Evolutionary conservation across 2,329 filamentous ascomycete species (phyloP).

Genomic region (Fusarium vanettenii): DNA sequence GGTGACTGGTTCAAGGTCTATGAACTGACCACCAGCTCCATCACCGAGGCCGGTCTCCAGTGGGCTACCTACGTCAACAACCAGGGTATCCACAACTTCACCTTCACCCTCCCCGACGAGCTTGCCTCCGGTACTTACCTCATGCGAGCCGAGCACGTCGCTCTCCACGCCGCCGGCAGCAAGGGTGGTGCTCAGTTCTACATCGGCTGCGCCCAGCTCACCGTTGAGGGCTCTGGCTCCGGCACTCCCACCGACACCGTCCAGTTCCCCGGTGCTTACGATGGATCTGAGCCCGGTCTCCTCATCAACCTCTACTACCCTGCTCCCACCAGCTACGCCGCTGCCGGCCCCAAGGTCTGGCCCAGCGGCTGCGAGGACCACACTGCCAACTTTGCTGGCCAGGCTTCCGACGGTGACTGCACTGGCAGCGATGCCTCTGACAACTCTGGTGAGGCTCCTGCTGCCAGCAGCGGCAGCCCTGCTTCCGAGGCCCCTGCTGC

Average conservation of each 20-base stretch:
- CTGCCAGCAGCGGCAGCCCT: slow-evolving; percentile 9
- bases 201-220: slow-evolving; percentile 51
- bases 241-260: slow-evolving; percentile 44
- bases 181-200: slow-evolving; percentile 53
- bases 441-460: slow-evolving; percentile 36
- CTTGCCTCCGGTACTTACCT: slow-evolving; percentile 49
- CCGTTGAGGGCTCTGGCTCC: slow-evolving; percentile 47
- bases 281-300: slow-evolving; percentile 48
- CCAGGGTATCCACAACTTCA: slow-evolving; percentile 49
- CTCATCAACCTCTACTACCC: slow-evolving; percentile 52
- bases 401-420: slow-evolving; percentile 51
- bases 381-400: slow-evolving; percentile 50
- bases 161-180: slow-evolving; percentile 47
- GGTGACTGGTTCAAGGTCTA: slow-evolving; percentile 54
- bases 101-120: slow-evolving; percentile 46
- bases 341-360: slow-evolving; percentile 49
- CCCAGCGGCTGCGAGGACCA: slow-evolving; percentile 51
- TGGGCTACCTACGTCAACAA: slow-evolving; percentile 48
- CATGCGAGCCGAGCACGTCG: slow-evolving; percentile 52
- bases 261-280: slow-evolving; percentile 49
- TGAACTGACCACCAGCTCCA: slow-evolving; percentile 45
- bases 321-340: slow-evolving; percentile 46
- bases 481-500: slow-evolving; percentile 8
- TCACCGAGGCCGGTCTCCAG: slow-evolving; percentile 45
- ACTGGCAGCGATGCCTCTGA: slow-evolving; percentile 45